Evolutionary conservation across 768 basidiomycete genomes (phyloP).

Genomic region (Pisolithus albus): DNA sequence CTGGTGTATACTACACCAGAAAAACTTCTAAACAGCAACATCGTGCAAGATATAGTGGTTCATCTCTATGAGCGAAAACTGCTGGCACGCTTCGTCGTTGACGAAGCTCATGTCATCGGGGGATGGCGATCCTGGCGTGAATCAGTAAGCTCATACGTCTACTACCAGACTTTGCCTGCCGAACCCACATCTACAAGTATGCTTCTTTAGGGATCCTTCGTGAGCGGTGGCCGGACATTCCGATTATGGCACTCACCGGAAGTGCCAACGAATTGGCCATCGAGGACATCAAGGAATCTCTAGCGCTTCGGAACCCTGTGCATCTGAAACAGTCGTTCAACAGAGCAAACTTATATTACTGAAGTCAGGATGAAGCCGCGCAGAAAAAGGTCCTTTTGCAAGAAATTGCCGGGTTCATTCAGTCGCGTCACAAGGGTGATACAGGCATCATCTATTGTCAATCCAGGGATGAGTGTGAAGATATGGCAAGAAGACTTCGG

Average conservation of each 20-base stretch:
- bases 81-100: constrained; percentile 87
- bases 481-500: constrained; percentile 62
- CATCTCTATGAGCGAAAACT: constrained; percentile 49
- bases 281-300: constrained; percentile 68
- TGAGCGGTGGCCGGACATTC: constrained; percentile 66
- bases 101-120: constrained; percentile 94
- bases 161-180: constrained; percentile 3
- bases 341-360: constrained; percentile 85
- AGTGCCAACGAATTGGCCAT: constrained; percentile 80
- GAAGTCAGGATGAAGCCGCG: constrained; percentile 46
- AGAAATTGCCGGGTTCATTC: constrained; percentile 67
- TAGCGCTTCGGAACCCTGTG: constrained; percentile 54
- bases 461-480: constrained; percentile 69
- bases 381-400: constrained; percentile 38
- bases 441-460: constrained; percentile 85
- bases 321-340: constrained; percentile 82
- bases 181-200: constrained; percentile 30
- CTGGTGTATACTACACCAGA: constrained; percentile 92
- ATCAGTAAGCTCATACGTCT: constrained; percentile 44
- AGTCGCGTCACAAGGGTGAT: constrained; percentile 44
- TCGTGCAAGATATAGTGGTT: constrained; percentile 48
- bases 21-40: constrained; percentile 59
- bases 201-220: constrained; percentile 61
- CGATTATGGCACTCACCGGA: constrained; percentile 95
- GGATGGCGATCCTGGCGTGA: constrained; percentile 91